Conservation (phyloP, 2,329 filamentous ascomycete species). For the Talaromyces sp. region DNA sequence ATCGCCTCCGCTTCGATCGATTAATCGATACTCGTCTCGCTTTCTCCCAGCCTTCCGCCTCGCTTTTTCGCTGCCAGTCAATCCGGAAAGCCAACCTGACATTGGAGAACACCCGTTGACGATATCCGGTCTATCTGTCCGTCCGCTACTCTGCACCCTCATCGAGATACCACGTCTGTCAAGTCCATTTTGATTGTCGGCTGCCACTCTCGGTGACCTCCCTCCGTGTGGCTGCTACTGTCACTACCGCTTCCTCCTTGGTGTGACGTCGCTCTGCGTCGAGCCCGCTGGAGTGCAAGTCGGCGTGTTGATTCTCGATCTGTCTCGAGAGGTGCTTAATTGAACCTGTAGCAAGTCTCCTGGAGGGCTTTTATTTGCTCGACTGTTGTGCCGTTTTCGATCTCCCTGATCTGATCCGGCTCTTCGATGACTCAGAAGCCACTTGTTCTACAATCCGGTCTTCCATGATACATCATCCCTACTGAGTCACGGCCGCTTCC, state of each 20-base stretch:
- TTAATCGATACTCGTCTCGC: neutral
- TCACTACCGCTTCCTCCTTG: conserved; percentile 14
- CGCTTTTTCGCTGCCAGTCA: neutral
- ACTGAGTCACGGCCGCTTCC: conserved; percentile 25
- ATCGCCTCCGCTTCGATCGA: neutral
- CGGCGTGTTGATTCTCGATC: conserved; percentile 11
- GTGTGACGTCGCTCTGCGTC: conserved; percentile 13
- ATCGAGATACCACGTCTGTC: neutral
- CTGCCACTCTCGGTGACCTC: conserved; percentile 1
- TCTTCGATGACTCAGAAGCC: conserved; percentile 8
- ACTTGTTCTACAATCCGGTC: conserved; percentile 9
- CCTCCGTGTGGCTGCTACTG: conserved; percentile 12
- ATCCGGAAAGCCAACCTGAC: neutral
- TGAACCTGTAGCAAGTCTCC: conserved; percentile 12
- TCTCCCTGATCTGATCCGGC: too few relatives aligned
- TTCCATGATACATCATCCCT: conserved; percentile 7
- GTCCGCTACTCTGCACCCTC: neutral
- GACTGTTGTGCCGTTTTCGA: neutral
- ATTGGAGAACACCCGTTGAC: neutral
- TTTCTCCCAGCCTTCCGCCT: neutral
- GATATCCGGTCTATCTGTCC: neutral
- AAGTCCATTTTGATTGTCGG: neutral
- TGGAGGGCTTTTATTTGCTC: conserved; percentile 4
- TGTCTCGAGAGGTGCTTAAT: conserved; percentile 13
- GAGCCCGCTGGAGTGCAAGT: conserved; percentile 10